Evolutionary conservation across 805 yeast species (phyloP), one percentile per base, ranked within the genome.

Genomic region (Pichia exigua): DNA sequence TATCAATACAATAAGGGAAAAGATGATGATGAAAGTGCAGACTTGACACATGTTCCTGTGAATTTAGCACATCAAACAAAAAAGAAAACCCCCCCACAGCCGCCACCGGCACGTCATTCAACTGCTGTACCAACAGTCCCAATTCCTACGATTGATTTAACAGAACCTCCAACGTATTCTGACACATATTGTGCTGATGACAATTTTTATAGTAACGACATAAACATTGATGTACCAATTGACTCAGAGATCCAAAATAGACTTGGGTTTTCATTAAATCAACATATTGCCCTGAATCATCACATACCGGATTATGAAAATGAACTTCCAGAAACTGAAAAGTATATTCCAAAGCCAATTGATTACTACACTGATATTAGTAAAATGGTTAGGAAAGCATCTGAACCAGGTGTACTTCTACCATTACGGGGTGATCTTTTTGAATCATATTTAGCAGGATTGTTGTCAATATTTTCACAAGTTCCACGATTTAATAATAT

Each of bases 401-500:
- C 35, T 6, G 44, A 47, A 0, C 72, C 73, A 1, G 62, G 71
- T 0, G 64, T 72, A 2, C 50, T 74, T 17, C 57, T 74, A 45
- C 76, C 77, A 1, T 54, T 59, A 9, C 57, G 60, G 24, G 54
- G 62, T 10, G 70, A 64, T 3, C 52, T 61, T 6, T 57, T 68
- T 41, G 78, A 73, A 54, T 68, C 71, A 21, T 70, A 71, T 54
- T 61, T 74, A 57, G 73, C 73, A 4, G 73, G 79, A 1, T 42
- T 76, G 18, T 52, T 76, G 28, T 66, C 66, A 59, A 64, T 73
- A 7, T 55, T 76, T 8, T 66, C 70, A n/a, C 66, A 69, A 45
- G 61, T 73, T 10, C 66, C 73, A 1, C 50, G 51, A 6, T 66
- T 76, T 35, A 63, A 68, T 17, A 63, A 64, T 41, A 49, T 60